Evolutionary conservation across 257 asterid species (phyloP).

Genomic region (Nicotiana undulata): DNA sequence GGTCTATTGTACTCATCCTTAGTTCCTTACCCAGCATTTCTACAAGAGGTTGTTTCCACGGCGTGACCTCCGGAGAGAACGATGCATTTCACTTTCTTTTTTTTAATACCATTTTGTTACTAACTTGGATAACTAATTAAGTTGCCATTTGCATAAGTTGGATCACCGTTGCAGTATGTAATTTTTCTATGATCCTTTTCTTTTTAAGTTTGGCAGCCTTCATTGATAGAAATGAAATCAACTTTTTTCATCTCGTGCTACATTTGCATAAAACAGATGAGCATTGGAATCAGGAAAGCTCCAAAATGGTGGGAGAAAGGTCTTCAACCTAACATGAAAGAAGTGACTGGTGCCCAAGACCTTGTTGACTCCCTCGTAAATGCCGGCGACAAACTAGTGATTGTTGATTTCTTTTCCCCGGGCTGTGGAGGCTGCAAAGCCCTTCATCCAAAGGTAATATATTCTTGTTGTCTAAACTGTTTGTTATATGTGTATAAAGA

Average conservation of each 20-base stretch:
- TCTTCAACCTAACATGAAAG: conserved; percentile 37
- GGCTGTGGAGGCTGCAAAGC: conserved; percentile 47
- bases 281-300: conserved; percentile 22
- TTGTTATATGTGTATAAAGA: neutral
- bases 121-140: neutral
- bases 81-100: neutral
- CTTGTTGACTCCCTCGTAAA: conserved; percentile 30
- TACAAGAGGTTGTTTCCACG: no score
- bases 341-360: conserved; percentile 30
- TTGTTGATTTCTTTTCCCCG: conserved; percentile 44
- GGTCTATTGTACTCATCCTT: no score
- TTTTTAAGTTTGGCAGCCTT: neutral
- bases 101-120: neutral
- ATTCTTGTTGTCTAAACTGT: neutral
- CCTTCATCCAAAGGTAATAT: conserved; percentile 40
- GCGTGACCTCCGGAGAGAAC: no score
- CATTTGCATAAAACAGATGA: conserved; percentile 9
- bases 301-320: conserved; percentile 48
- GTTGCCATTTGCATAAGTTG: neutral
- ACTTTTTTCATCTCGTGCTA: neutral
- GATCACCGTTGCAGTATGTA: neutral
- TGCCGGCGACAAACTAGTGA: conserved; percentile 30
- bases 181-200: neutral
- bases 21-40: no score
- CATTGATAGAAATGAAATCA: neutral